phyloP scores from a whole-genome alignment of 768 basidiomycete species.

The Hemileccinum impolitum region DNA sequence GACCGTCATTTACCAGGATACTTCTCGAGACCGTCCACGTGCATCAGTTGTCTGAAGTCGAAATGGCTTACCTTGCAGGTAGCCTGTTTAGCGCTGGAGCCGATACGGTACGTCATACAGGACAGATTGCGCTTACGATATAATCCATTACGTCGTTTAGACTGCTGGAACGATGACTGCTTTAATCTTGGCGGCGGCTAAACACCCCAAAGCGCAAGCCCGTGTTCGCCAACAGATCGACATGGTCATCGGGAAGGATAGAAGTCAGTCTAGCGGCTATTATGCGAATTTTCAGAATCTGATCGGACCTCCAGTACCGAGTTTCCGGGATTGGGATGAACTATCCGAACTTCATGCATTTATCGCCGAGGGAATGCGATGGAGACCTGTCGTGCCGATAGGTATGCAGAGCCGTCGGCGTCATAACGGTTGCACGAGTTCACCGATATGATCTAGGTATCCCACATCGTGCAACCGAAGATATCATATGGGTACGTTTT shows the following conservation, averaged over 20 bases:
- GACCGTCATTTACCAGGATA: constrained; percentile 44
- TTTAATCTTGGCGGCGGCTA: constrained; percentile 47
- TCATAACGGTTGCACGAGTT: neutral
- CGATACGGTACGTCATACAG: constrained; percentile 40
- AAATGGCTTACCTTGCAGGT: constrained; percentile 56
- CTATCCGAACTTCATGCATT: constrained; percentile 35
- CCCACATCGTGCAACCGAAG: constrained; percentile 5
- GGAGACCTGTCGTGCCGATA: constrained; percentile 29
- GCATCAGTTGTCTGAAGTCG: constrained; percentile 46
- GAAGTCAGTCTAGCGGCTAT: constrained; percentile 2
- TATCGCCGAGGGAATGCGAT: constrained; percentile 33
- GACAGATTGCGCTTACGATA: neutral
- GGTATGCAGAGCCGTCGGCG: constrained; percentile 20
- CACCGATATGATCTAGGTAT: neutral
- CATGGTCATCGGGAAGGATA: constrained; percentile 39
- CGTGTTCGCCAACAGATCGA: constrained; percentile 51
- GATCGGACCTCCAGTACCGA: constrained; percentile 25
- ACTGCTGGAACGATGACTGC: constrained; percentile 51
- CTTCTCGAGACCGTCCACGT: constrained; percentile 48
- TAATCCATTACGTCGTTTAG: constrained; percentile 2
- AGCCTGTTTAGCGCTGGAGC: constrained; percentile 59
- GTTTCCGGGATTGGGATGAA: constrained; percentile 28
- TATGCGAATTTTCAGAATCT: neutral
- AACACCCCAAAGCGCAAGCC: constrained; percentile 45
- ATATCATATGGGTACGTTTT: constrained; percentile 8